Evolutionary conservation across 2,329 filamentous ascomycete species (phyloP), one percentile per base, ranked within the genome.

Genomic region (Trichophyton benhamiae): DNA sequence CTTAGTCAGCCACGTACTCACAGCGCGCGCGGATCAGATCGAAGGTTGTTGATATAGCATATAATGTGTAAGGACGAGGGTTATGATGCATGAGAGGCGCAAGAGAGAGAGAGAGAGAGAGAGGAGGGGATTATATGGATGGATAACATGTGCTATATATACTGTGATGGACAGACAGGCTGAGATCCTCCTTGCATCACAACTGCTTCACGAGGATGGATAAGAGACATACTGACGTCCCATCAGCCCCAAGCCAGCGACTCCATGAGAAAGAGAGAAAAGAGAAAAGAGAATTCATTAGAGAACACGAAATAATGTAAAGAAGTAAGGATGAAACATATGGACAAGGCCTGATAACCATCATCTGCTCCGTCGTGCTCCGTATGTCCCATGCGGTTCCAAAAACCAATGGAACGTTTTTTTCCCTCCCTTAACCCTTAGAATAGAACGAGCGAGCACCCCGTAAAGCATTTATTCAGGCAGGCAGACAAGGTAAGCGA

Each of bases 341-440:
- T 42, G 33, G 41, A 58, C 41, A 58, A 58, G 38, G 15, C 33
- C 55, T 44, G 55, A 36, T n/a, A 58, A 58, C 55, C 55, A 17
- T 58, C 33, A 42, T 25, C 36, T 58, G 55, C 30, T 20, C 55
- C 55, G 55, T 27, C 4, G 55, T 41, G 55, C 55, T 58, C 55
- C 55, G 33, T 58, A 9, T 25, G 17, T 25, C 25, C n/a, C n/a
- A 33, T 44, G 41, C 41, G 20, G 46, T 25, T 49, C 46, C 46
- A 38, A 27, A 6, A 27, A 27, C 20, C 11, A 13, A 44, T 27
- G 22, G 46, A 49, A 49, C 46, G 20, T 49, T 38, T 38, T 36
- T 38, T 38, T 3, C 33, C 33, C 33, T 49, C 44, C 44, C 17
- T 49, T 25, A 22, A 49, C 20, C 55, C 55, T 44, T 41, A 20